A percentile compares a stretch with the other conserved stretches of the same genome.
Conservation (phyloP, 495 filamentous ascomycete species). For the Lichina pygmaea region DNA sequence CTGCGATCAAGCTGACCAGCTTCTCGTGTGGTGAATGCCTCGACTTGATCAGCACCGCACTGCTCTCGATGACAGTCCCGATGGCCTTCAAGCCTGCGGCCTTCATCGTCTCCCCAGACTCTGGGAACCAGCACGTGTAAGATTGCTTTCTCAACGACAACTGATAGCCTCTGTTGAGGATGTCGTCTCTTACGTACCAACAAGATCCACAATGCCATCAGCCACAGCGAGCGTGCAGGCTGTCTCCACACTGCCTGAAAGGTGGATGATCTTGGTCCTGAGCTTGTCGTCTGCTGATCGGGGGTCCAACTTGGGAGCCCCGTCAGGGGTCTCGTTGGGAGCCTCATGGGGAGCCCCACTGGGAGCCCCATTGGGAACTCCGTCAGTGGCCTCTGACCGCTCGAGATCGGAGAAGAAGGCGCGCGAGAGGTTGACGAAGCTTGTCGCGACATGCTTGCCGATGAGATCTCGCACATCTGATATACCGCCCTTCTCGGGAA, state of each 20-base stretch:
- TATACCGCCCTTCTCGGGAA: constrained; percentile 60
- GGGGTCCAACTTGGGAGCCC: too few species aligned
- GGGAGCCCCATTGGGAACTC: constrained; percentile 4
- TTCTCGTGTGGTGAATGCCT: constrained; percentile 52
- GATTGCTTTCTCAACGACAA: not conserved
- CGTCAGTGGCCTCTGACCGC: constrained; percentile 6
- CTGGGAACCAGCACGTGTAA: constrained; percentile 16
- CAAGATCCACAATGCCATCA: constrained; percentile 90
- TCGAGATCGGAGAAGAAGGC: constrained; percentile 66
- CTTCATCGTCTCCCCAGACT: constrained; percentile 96
- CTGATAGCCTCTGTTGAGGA: not conserved
- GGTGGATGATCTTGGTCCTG: constrained; percentile 64
- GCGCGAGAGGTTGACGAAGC: constrained; percentile 60
- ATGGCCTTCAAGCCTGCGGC: constrained; percentile 91
- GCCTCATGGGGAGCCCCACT: too few species aligned
- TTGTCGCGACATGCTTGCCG: constrained; percentile 87
- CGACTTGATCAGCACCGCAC: constrained; percentile 77
- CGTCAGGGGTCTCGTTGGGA: too few species aligned
- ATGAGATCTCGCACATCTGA: constrained; percentile 44
- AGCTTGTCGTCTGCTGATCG: constrained; percentile 16
- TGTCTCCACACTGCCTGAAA: constrained; percentile 89
- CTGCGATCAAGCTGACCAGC: constrained; percentile 55
- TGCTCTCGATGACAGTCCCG: constrained; percentile 69
- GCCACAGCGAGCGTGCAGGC: constrained; percentile 89
- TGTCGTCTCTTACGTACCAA: constrained; percentile 30